Base-by-base conservation (phyloP, 768 basidiomycete species). In the Trametes villosa region DNA sequence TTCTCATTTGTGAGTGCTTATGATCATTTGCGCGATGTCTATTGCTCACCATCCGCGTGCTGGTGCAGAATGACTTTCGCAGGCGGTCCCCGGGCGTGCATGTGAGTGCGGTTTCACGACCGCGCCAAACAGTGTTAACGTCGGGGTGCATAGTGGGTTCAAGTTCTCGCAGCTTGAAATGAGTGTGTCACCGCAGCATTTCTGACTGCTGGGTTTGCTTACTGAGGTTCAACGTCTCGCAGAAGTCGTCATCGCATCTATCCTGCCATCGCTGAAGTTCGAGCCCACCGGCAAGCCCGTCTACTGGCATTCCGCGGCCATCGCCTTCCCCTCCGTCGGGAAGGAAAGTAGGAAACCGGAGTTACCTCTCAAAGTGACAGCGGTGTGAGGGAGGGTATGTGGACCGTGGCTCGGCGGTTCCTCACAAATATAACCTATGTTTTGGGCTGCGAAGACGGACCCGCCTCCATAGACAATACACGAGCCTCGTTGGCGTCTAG, bases 1-100 rank as follows among this genome's bases (percentile, higher is more conserved):
- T 45, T 65, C 76, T 2, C 64, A 72, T 47, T 53, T 71, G 65
- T 70, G 33, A 63, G 69, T 57, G 36, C n/a, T n/a, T 6, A n/a
- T 57, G 17, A 34, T 9, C 2, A 4, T 24, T 3, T 33, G 40
- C 9, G 7, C 9, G 7, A 7, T 13, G 36, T 38, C 18, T 7
- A 4, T 15, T 7, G 5, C 36, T 38, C 18, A 38, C 36, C 15
- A 34, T 15, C 7, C 33, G 15, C 15, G 15, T 34, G 15, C 7
- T 15, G 33, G 15, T 17, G 15, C 36, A 70, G 69, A 26, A 65
- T 68, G 69, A 67, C 69, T 33, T 70, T 70, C 60, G 33, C 62
- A 11, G 67, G 69, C 3, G 69, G 69, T 12, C 33, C 34, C 9
- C 41, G 62, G 8, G 56, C 69, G 9, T 70, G 69, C 65, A 67